A percentile compares a stretch with the other conserved stretches of the same genome.
Conservation (phyloP, 108 stramenopile species). For the Conticribra weissflogii region DNA sequence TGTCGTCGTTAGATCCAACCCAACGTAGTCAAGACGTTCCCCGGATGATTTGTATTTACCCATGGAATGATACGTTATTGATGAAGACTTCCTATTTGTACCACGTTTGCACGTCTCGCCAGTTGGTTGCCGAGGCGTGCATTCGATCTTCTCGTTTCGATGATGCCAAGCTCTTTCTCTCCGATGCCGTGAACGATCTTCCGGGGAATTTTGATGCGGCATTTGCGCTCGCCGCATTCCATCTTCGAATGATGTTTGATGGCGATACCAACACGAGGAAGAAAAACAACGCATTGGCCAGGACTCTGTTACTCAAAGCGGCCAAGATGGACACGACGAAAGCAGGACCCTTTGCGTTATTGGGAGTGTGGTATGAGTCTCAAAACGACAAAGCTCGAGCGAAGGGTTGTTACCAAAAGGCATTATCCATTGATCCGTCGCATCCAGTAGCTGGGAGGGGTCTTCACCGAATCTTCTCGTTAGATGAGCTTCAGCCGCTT, state of each 20-base stretch:
- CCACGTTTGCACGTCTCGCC: slow-evolving; percentile 59
- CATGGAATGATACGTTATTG: slow-evolving; percentile 18
- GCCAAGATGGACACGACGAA: slow-evolving; percentile 67
- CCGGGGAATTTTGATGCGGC: slow-evolving; percentile 63
- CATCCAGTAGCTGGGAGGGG: slow-evolving; percentile 81
- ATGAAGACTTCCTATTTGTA: slow-evolving; percentile 25
- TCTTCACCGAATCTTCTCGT: slow-evolving; percentile 46
- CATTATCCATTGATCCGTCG: slow-evolving; percentile 63
- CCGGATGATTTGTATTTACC: slow-evolving; percentile 13
- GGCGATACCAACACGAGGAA: neutral
- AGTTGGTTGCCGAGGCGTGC: slow-evolving; percentile 64
- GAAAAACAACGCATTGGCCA: slow-evolving; percentile 40
- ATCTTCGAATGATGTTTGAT: slow-evolving; percentile 48
- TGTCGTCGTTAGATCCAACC: slow-evolving; percentile 11
- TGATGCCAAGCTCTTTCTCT: slow-evolving; percentile 61
- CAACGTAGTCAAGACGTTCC: neutral
- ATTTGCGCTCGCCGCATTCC: slow-evolving; percentile 65
- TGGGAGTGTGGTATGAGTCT: slow-evolving; percentile 75
- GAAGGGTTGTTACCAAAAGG: slow-evolving; percentile 65
- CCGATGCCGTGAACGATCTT: slow-evolving; percentile 57
- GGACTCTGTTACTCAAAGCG: slow-evolving; percentile 63
- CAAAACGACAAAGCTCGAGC: slow-evolving; percentile 56
- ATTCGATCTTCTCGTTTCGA: slow-evolving; percentile 44
- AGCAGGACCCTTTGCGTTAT: slow-evolving; percentile 66
- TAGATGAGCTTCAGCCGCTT: slow-evolving; percentile 20